Evolutionary conservation across 345 rosid genomes (phyloP).

Genomic region (Gossypium longicalyx): DNA sequence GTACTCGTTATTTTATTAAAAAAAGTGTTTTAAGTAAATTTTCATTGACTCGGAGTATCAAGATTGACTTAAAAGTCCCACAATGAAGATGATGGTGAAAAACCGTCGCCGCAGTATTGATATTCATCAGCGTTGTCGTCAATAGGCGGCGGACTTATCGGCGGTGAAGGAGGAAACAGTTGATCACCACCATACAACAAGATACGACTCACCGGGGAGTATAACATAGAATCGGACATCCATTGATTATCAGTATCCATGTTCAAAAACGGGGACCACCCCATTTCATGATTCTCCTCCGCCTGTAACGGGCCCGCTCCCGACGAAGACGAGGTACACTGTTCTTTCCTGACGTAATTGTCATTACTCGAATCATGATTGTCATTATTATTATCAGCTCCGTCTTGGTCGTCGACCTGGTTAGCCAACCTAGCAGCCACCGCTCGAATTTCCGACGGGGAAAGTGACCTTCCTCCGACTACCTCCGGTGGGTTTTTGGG

Average conservation of each 20-base stretch:
- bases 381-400: not conserved
- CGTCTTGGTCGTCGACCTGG: slow-evolving; percentile 10
- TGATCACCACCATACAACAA: slow-evolving; percentile 2
- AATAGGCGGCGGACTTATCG: not conserved
- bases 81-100: slow-evolving; percentile 26
- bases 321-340: slow-evolving; percentile 1
- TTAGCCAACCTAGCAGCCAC: slow-evolving; percentile 51
- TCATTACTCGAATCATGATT: not conserved
- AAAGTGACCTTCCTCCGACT: slow-evolving; percentile 32
- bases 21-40: no score
- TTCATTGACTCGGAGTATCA: no score
- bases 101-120: slow-evolving; percentile 1
- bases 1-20: no score
- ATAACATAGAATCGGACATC: slow-evolving; percentile 24
- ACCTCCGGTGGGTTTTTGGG: slow-evolving; percentile 54
- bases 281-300: slow-evolving; percentile 21
- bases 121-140: slow-evolving; percentile 19
- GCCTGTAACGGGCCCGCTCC: not conserved
- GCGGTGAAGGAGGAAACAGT: not conserved
- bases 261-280: slow-evolving; percentile 35
- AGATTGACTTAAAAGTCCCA: slow-evolving; percentile 16
- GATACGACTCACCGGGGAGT: slow-evolving; percentile 7
- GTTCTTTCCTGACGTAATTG: not conserved
- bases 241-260: slow-evolving; percentile 19
- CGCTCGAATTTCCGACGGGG: slow-evolving; percentile 46